Conservation (phyloP, 495 filamentous ascomycete species). For the Aspergillus asperescens region DNA sequence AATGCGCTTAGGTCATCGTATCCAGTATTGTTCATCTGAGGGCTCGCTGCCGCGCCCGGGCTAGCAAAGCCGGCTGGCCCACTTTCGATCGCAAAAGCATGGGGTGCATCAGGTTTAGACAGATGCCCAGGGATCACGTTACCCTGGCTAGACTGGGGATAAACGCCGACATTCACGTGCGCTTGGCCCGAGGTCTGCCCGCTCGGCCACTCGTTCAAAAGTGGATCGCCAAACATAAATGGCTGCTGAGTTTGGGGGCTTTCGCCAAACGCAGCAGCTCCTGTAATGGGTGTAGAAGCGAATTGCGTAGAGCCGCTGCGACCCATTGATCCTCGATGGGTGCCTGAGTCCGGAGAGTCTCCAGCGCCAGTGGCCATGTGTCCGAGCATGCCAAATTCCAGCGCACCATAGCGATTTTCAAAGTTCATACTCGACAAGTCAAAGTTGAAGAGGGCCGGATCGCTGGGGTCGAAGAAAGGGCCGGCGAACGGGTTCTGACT, state of each 20-base stretch:
- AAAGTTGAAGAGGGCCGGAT: conserved; percentile 88
- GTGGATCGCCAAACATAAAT: conserved; percentile 46
- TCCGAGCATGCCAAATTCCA: conserved; percentile 90
- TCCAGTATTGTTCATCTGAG: conserved; percentile 38
- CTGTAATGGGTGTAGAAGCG: conserved; percentile 31
- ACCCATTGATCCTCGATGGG: conserved; percentile 46
- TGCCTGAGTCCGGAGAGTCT: conserved; percentile 64
- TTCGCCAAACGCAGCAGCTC: conserved; percentile 36
- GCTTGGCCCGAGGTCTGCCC: conserved; percentile 34
- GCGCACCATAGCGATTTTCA: conserved; percentile 86
- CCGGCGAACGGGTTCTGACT: conserved; percentile 48
- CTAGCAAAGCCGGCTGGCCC: conserved; percentile 58
- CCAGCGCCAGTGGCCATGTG: conserved; percentile 86
- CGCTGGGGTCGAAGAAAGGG: conserved; percentile 77
- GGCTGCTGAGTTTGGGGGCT: conserved; percentile 43
- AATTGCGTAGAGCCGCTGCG: conserved; percentile 46
- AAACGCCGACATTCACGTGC: conserved; percentile 42
- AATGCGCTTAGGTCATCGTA: conserved; percentile 34
- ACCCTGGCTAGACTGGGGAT: conserved; percentile 31
- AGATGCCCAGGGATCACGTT: conserved; percentile 39
- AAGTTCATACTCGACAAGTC: conserved; percentile 92
- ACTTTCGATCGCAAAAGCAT: conserved; percentile 69
- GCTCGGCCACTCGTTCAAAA: conserved; percentile 44
- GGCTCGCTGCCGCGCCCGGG: conserved; percentile 49
- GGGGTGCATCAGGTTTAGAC: conserved; percentile 49